Percentiles rank a stretch among this genome's conserved stretches.
phyloP scores from a whole-genome alignment of 305 asterid genomes.

The Fraxinus sp. region DNA sequence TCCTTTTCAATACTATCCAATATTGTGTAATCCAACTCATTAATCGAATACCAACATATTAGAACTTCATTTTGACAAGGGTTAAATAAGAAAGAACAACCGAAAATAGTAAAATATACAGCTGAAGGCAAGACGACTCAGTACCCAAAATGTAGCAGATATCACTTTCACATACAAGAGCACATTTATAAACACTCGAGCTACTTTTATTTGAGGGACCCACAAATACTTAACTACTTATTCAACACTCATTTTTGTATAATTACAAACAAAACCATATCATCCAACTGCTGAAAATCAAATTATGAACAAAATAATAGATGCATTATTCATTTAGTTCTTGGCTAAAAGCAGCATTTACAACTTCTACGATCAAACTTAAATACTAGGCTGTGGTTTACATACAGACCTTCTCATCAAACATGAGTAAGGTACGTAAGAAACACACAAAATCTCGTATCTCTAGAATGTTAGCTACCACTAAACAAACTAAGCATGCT shows the following conservation, averaged over 20 bases:
- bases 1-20: background rate
- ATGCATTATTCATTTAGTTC: background rate
- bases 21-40: background rate
- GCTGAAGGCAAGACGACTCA: background rate
- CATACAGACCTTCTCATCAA: background rate
- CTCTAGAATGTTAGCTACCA: conserved; percentile 27
- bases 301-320: background rate
- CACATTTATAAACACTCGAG: background rate
- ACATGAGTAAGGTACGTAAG: background rate
- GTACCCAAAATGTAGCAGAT: background rate
- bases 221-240: background rate
- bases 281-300: background rate
- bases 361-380: background rate
- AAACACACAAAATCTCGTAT: conserved; percentile 22
- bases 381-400: background rate
- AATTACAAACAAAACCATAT: background rate
- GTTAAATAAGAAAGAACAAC: background rate
- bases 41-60: background rate
- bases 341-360: background rate
- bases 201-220: background rate
- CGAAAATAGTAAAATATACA: background rate
- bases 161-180: background rate
- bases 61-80: background rate
- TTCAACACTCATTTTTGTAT: background rate
- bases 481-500: conserved; percentile 6